Base-by-base conservation (phyloP, 108 stramenopile species). In the Thalassiosira profunda region DNA sequence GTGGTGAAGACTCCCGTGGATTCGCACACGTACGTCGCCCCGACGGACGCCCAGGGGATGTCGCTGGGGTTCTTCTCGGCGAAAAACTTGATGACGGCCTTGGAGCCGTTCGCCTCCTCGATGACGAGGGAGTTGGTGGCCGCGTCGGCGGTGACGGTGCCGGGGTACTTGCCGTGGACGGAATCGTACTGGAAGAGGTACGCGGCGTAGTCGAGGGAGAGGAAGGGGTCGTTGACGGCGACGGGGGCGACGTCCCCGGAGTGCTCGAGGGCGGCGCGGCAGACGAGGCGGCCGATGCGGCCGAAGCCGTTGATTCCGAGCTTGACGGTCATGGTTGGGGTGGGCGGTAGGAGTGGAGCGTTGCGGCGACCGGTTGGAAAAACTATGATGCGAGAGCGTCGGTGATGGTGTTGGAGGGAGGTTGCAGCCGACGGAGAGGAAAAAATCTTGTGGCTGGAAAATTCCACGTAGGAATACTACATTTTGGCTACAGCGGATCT, bases 111-210 rank as follows among this genome's bases (percentile, higher is more conserved):
- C 38, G 89, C 96, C 57, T 91, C 87, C 51, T 96, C 74, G 43
- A 98, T 79, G 45, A 99, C 81, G 59, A 74, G 74, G 48, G 73
- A 80, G 72, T 78, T 94, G 79, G 88, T 93, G 43, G 70, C 90
- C 37, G 86, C 97, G 34, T 87, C 89, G 60, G 81, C 80, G 23
- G 81, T 79, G 66, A 94, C 85, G 42, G 84, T 85, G 23, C 96
- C 96, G 18, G 86, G 73, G 77, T 82, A 98, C 7, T 66, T 71
- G 38, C 98, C 98, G 67, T 99, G 98, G 42, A 96, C 94, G 41
- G 97, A 90, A 77, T 99, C 98, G 67, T 97, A 91, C 87, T 98
- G 92, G 91, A 99, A 91, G 73, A 95, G 91, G 88, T 99, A 98
- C 37, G 84, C 86, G 56, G 95, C 92, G 61, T 96, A 94, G 37